Conservation (phyloP, 257 asterid genomes). For the Pogostemon cablin region DNA sequence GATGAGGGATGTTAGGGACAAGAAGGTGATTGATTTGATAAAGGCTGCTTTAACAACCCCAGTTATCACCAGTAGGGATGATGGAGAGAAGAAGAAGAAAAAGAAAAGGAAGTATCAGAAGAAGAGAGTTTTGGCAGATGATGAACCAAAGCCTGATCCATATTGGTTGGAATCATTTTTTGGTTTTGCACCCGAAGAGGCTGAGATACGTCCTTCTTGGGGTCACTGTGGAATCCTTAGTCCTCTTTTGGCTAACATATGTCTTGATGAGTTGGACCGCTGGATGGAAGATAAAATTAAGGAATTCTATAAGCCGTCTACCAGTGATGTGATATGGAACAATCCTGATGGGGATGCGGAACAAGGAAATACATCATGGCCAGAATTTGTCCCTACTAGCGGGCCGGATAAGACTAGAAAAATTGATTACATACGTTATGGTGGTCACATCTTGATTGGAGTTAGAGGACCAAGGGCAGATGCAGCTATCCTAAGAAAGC, state of each 20-base stretch:
- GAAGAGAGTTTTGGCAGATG: conserved; percentile 90
- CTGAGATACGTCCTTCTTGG: conserved; percentile 85
- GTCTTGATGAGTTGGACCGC: conserved; percentile 87
- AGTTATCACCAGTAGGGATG: conserved; percentile 64
- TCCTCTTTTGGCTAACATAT: conserved; percentile 86
- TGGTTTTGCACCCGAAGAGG: conserved; percentile 97
- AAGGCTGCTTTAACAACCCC: conserved; percentile 83
- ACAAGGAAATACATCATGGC: conserved; percentile 98
- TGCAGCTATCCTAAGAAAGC: conserved; percentile 86
- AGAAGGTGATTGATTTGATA: conserved; percentile 86
- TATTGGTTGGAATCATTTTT: conserved; percentile 91
- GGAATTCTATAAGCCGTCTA: conserved; percentile 83
- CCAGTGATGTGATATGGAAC: conserved; percentile 94
- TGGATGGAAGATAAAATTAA: conserved; percentile 91
- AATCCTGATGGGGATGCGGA: conserved; percentile 75
- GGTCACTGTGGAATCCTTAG: conserved; percentile 97
- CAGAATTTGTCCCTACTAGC: conserved; percentile 94
- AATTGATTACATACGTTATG: conserved; percentile 85
- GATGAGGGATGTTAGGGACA: conserved; percentile 97
- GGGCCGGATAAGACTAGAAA: conserved; percentile 97
- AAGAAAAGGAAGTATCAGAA: conserved; percentile 85
- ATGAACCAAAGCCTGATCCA: conserved; percentile 98
- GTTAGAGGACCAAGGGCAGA: conserved; percentile 97
- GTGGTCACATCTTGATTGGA: conserved; percentile 93
- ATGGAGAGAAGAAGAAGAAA: conserved; percentile 82